A percentile compares a stretch with the other conserved stretches of the same genome.
These are phyloP conservation scores for Picea sitchensis DNA, from an alignment of 75 land plant genomes.

Conservation along the genomic window DNA sequence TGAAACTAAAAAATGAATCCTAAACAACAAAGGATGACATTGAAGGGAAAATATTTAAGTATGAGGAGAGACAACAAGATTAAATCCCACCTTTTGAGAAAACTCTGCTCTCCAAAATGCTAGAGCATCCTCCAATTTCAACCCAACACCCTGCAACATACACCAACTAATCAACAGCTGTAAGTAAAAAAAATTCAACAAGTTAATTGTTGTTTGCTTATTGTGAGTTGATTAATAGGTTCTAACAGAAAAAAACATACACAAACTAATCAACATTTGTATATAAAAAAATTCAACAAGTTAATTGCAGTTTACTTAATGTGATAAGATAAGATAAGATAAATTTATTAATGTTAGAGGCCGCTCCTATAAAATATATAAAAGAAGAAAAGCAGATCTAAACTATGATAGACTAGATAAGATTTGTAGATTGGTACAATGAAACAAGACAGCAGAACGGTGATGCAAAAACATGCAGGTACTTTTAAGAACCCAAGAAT, in stretches of 20 bases:
- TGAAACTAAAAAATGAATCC: neutral
- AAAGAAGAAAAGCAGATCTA: no score
- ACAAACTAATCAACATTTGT: neutral
- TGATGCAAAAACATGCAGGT: no score
- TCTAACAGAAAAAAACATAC: neutral
- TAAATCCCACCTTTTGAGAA: conserved; percentile 57
- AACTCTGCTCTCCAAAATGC: conserved; percentile 94
- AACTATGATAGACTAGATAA: no score
- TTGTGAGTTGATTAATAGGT: neutral
- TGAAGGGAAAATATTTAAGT: neutral
- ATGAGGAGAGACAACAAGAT: neutral
- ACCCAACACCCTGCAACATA: conserved; percentile 74
- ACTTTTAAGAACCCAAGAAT: no score
- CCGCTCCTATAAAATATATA: no score
- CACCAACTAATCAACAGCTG: neutral
- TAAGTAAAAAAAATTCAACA: conserved; percentile 1
- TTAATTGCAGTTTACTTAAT: neutral
- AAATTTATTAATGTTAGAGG: neutral
- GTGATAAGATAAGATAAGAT: neutral
- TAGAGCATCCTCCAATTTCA: conserved; percentile 91
- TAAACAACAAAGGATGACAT: neutral
- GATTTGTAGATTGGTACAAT: no score
- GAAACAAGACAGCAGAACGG: no score
- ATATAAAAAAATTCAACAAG: neutral
- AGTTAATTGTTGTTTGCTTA: neutral